Evolutionary conservation across 1,284 basidiomycete genomes (phyloP).

Genomic region (Puccinia hordei): DNA sequence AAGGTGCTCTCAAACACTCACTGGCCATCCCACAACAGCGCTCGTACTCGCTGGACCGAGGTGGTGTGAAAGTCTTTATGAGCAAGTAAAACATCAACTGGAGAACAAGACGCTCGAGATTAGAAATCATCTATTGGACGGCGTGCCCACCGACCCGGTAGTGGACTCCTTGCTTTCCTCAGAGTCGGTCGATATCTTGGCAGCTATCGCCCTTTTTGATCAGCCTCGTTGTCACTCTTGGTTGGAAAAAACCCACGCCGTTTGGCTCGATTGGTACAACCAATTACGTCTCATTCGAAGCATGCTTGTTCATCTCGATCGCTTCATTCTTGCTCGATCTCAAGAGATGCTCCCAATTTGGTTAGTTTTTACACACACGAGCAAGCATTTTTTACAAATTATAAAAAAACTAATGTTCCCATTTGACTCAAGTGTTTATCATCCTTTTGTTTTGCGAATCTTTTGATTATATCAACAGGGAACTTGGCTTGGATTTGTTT

Average conservation of each 20-base stretch:
- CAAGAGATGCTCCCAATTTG: slow-evolving; percentile 19
- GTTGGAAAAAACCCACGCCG: not conserved
- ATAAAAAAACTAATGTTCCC: not conserved
- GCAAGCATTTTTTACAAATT: not conserved
- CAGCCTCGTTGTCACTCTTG: slow-evolving; percentile 11
- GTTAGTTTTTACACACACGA: not conserved
- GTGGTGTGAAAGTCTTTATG: not conserved
- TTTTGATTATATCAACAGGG: not conserved
- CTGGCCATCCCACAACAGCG: slow-evolving; percentile 2
- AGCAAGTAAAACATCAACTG: not conserved
- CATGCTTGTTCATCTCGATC: slow-evolving; percentile 42
- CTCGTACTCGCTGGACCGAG: slow-evolving; percentile 14
- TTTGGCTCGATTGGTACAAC: slow-evolving; percentile 20
- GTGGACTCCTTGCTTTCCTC: slow-evolving; percentile 14
- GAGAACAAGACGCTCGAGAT: not conserved
- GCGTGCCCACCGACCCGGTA: slow-evolving; percentile 25
- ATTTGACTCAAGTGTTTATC: not conserved
- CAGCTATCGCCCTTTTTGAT: not conserved
- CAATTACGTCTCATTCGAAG: slow-evolving; percentile 26
- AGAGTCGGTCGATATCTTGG: not conserved
- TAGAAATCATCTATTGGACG: not conserved
- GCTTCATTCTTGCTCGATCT: slow-evolving; percentile 19
- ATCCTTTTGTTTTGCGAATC: not conserved
- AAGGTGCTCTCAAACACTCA: not conserved
- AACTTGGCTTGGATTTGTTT: slow-evolving; percentile 38